Conservation (phyloP, 1,284 basidiomycete species). For the Neolentinus lepideus region DNA sequence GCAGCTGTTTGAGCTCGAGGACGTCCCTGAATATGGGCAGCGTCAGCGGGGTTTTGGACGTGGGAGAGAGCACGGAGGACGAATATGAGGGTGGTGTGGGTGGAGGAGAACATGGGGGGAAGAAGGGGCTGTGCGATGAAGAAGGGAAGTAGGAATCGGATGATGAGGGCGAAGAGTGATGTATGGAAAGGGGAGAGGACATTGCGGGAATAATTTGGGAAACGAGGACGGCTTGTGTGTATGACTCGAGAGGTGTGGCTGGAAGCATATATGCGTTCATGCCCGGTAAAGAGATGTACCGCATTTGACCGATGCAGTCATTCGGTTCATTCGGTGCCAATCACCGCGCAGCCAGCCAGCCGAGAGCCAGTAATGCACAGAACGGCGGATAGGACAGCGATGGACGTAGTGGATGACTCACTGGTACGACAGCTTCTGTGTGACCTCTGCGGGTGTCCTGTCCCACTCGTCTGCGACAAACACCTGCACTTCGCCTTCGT, state of each 20-base stretch:
- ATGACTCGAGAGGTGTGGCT: background rate
- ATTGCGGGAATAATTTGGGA: background rate
- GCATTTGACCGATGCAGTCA: background rate
- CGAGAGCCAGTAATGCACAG: background rate
- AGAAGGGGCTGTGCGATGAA: background rate
- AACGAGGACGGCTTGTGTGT: background rate
- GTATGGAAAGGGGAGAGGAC: background rate
- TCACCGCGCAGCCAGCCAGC: background rate
- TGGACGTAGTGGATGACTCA: slow-evolving; percentile 7
- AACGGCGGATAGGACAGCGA: background rate
- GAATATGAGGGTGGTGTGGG: background rate
- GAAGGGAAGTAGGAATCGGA: background rate
- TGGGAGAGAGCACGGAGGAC: background rate
- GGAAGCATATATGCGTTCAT: background rate
- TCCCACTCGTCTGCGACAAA: slow-evolving; percentile 23
- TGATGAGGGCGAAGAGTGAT: background rate
- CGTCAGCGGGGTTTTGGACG: background rate
- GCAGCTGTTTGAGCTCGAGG: slow-evolving; percentile 30
- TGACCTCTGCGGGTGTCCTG: slow-evolving; percentile 19
- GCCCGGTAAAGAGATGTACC: background rate
- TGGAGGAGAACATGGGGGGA: background rate
- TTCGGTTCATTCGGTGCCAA: background rate
- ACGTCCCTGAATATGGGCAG: slow-evolving; percentile 21
- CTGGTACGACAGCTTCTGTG: slow-evolving; percentile 19
- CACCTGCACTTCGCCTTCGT: slow-evolving; percentile 13